phyloP scores from a whole-genome alignment of 1,284 basidiomycete genomes.

The Rhodotorula sp. region DNA sequence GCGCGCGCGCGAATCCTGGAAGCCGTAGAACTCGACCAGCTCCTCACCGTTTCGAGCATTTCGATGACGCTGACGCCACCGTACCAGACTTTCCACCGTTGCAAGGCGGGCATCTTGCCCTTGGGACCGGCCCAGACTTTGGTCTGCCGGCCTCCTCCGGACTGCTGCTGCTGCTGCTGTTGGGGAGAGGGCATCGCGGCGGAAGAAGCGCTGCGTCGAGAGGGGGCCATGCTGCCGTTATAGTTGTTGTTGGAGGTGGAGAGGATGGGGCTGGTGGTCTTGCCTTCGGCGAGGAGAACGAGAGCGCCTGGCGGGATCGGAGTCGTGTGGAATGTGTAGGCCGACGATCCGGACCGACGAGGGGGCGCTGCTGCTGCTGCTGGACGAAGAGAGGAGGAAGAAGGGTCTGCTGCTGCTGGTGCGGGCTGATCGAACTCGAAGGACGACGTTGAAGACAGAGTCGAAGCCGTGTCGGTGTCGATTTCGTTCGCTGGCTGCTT shows the following conservation, averaged over 20 bases:
- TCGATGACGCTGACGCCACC: slow-evolving; percentile 17
- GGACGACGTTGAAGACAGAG: neutral
- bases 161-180: neutral
- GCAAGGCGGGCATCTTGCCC: slow-evolving; percentile 1
- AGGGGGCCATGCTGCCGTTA: too few relatives aligned
- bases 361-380: neutral
- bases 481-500: neutral
- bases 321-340: neutral
- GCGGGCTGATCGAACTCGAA: neutral
- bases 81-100: slow-evolving; percentile 24
- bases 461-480: neutral
- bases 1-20: too few relatives aligned
- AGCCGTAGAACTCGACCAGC: too few relatives aligned
- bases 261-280: neutral
- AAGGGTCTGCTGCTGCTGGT: slow-evolving; percentile 1
- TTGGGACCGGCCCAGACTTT: slow-evolving; percentile 1
- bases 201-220: neutral
- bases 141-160: neutral
- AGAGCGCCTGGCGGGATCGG: neutral
- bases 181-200: neutral
- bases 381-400: slow-evolving; percentile 3
- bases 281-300: slow-evolving; percentile 1
- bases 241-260: too few relatives aligned
- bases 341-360: neutral
- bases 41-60: slow-evolving; percentile 28